Base-by-base conservation (phyloP, 371 early-diverging fungal species). In the Basidiobolus meristosporus region DNA sequence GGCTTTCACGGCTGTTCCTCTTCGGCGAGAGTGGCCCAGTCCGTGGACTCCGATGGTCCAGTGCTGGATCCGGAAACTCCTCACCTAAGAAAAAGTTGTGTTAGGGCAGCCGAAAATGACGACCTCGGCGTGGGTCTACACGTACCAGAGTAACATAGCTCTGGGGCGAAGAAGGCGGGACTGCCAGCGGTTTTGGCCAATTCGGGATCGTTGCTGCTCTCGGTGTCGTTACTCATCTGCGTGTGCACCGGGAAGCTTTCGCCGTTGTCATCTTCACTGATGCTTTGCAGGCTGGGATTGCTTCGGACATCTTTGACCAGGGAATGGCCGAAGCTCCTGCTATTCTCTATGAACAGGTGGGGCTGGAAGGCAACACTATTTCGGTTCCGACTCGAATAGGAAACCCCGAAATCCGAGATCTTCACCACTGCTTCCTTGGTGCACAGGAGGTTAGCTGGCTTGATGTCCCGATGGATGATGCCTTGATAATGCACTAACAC, bases 91-190 rank as follows among this genome's bases (percentile, higher is more conserved):
- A n/a, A n/a, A 42, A 21, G 11, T 17, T 18, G 19, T 9, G 17
- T 23, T 19, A n/a, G n/a, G 14, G 28, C 12, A 4, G 18, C 5
- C 29, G 36, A 36, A 28, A 12, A 26, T 36, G 22, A 18, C 19
- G 10, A 14, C 32, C 12, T 32, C 26, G 11, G 19, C 26, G 2
- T 15, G 0, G 23, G n/a, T 12, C 19, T 7, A 16, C 54, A 56
- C 38, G 71, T 73, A 33, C 65, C 59, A 1, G 84, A 67, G 44
- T 73, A 77, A 51, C 97, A 96, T 7, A 92, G 62, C 54, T 93
- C 95, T 11, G 95, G 97, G 11, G 95, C 97, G 63, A 93, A 92
- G 53, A 93, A 97, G 1, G 98, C 95, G 1, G 98, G 98, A 17
- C 82, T 83, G 0, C 98, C 98, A 10, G 88, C 95, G 0, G 98